Percentiles rank a stretch among this genome's conserved stretches.
These are phyloP conservation scores for Paratinospora sagittata DNA, from an alignment of 164 flowering plant genomes.

Conservation along the genomic window DNA sequence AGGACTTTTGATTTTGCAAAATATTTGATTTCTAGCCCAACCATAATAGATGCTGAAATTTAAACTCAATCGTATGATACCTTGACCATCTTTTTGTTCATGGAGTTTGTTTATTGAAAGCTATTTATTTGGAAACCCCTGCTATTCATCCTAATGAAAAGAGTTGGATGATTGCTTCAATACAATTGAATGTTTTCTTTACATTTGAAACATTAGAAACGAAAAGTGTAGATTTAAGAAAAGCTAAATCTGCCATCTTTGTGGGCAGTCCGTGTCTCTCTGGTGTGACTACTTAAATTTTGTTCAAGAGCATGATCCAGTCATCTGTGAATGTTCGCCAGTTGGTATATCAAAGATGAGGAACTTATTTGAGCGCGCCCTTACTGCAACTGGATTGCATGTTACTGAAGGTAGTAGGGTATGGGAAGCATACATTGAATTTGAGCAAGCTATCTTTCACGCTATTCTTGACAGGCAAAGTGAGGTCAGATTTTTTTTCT, in stretches of 20 bases:
- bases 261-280: constrained; percentile 76
- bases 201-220: background rate
- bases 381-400: constrained; percentile 86
- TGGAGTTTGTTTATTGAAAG: background rate
- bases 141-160: background rate
- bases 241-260: constrained; percentile 11
- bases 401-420: constrained; percentile 66
- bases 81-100: background rate
- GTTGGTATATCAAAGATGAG: constrained; percentile 67
- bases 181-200: background rate
- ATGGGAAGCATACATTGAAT: constrained; percentile 85
- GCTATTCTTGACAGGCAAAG: constrained; percentile 41
- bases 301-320: constrained; percentile 60
- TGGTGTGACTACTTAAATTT: constrained; percentile 89
- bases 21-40: background rate
- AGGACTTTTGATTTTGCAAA: background rate
- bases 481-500: constrained; percentile 67
- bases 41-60: background rate
- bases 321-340: constrained; percentile 39
- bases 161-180: background rate
- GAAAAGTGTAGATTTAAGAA: background rate
- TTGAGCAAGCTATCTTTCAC: constrained; percentile 66
- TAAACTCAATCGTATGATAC: background rate
- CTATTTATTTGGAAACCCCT: background rate
- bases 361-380: constrained; percentile 80